Percentiles rank a stretch among this genome's conserved stretches.
These are phyloP conservation scores for Auxenochlorella pyrenoidosa DNA, from an alignment of 139 green algal species.

Conservation along the genomic window DNA sequence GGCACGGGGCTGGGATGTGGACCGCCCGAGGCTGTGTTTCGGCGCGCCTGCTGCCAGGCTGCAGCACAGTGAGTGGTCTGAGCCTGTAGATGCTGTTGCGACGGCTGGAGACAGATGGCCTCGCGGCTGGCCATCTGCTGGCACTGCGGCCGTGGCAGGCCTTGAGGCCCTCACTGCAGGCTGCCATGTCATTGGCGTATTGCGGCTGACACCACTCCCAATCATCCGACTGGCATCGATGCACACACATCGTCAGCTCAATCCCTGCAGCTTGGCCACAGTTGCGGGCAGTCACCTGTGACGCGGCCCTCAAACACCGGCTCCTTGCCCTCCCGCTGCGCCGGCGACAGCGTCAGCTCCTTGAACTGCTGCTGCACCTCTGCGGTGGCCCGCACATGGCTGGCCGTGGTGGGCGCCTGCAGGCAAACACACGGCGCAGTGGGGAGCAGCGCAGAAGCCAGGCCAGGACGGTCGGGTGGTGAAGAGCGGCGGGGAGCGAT, in stretches of 20 bases:
- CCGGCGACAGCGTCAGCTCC: conserved; percentile 63
- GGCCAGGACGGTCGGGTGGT: not conserved
- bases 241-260: too few species aligned
- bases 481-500: not conserved
- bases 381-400: conserved; percentile 4
- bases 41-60: too few species aligned
- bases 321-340: conserved; percentile 57
- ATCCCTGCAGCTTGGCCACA: too few species aligned
- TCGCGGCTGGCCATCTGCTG: too few species aligned
- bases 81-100: too few species aligned
- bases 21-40: too few species aligned
- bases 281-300: conserved; percentile 34
- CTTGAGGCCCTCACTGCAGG: not conserved
- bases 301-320: conserved; percentile 73
- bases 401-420: not conserved
- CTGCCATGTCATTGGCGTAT: not conserved
- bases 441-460: not conserved
- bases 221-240: too few species aligned
- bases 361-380: conserved; percentile 64
- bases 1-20: too few species aligned
- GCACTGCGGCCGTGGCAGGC: too few species aligned
- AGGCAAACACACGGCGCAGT: not conserved
- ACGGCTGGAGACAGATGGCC: too few species aligned
- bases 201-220: too few species aligned
- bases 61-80: too few species aligned